These are phyloP conservation scores for Blastocladiella emersonii DNA, from an alignment of 371 early-diverging fungal genomes.

Conservation along the genomic window DNA sequence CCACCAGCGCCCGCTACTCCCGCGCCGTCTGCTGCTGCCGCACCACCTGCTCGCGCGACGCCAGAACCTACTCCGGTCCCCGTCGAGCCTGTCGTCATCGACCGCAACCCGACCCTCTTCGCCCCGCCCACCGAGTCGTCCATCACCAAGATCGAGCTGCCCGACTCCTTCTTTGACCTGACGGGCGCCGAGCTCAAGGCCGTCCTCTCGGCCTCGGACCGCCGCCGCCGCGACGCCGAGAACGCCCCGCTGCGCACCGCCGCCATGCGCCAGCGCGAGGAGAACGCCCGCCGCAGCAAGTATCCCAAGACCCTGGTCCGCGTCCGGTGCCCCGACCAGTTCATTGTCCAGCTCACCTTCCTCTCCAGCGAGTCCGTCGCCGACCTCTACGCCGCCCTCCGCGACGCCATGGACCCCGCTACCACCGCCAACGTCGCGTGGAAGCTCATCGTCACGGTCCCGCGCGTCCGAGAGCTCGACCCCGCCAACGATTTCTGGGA, in stretches of 20 bases:
- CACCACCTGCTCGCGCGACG: background rate
- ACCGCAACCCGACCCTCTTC: constrained; percentile 15
- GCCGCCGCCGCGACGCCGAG: constrained; percentile 15
- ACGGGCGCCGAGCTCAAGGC: constrained; percentile 26
- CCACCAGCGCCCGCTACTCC: constrained; percentile 2
- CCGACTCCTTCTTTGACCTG: constrained; percentile 38
- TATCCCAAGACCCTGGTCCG: constrained; percentile 39
- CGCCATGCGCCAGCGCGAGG: constrained; percentile 34
- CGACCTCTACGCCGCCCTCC: constrained; percentile 13
- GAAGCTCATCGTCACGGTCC: constrained; percentile 15
- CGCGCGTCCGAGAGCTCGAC: constrained; percentile 16
- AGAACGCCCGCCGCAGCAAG: constrained; percentile 14
- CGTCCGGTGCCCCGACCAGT: constrained; percentile 35
- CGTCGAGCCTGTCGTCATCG: background rate
- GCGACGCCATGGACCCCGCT: background rate
- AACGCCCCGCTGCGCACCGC: constrained; percentile 35
- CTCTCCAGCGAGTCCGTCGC: constrained; percentile 18
- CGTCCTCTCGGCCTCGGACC: constrained; percentile 16
- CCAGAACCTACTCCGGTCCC: constrained; percentile 1
- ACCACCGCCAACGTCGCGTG: constrained; percentile 4
- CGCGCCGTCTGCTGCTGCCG: background rate
- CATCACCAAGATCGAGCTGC: constrained; percentile 20
- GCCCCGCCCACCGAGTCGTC: background rate
- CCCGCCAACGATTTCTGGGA: constrained; percentile 20
- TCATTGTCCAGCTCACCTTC: constrained; percentile 32